These are phyloP conservation scores for Rhodosporidiobolus odoratus DNA, from an alignment of 768 basidiomycete species.

Conservation along the genomic window DNA sequence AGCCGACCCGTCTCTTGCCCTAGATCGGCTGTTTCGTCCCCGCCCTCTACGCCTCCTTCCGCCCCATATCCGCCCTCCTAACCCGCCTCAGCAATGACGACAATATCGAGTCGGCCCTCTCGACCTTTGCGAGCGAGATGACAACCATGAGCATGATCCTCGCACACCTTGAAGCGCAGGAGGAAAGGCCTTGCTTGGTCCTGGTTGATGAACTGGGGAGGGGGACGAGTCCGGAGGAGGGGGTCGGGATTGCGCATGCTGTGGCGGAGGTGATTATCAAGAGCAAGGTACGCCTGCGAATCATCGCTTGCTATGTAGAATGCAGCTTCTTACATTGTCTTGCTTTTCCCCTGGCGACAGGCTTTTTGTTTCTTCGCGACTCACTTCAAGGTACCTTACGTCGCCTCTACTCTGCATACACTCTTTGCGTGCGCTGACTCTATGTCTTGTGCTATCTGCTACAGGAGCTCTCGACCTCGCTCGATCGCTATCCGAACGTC, in stretches of 20 bases:
- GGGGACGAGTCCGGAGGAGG: conserved; percentile 70
- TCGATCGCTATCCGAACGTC: conserved; percentile 70
- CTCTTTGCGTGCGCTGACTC: too few relatives aligned
- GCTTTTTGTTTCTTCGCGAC: conserved; percentile 87
- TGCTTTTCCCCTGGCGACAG: conserved; percentile 48
- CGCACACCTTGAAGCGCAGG: conserved; percentile 61
- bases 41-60: conserved; percentile 85
- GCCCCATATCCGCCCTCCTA: conserved; percentile 74
- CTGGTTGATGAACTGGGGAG: conserved; percentile 89
- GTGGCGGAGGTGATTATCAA: conserved; percentile 54
- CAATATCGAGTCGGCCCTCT: conserved; percentile 77
- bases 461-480: conserved; percentile 67
- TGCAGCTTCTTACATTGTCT: background rate
- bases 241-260: conserved; percentile 53
- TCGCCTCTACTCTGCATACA: too few relatives aligned
- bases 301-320: background rate
- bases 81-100: conserved; percentile 91
- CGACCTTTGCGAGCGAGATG: conserved; percentile 96
- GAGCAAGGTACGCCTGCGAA: conserved; percentile 55
- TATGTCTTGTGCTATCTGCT: conserved; percentile 50
- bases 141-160: conserved; percentile 54
- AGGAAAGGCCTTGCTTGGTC: conserved; percentile 57
- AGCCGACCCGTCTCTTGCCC: too few relatives aligned
- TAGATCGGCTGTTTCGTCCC: conserved; percentile 56
- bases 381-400: conserved; percentile 47